Evolutionary conservation across 768 basidiomycete species (phyloP).

Genomic region (Lactarius indigo): DNA sequence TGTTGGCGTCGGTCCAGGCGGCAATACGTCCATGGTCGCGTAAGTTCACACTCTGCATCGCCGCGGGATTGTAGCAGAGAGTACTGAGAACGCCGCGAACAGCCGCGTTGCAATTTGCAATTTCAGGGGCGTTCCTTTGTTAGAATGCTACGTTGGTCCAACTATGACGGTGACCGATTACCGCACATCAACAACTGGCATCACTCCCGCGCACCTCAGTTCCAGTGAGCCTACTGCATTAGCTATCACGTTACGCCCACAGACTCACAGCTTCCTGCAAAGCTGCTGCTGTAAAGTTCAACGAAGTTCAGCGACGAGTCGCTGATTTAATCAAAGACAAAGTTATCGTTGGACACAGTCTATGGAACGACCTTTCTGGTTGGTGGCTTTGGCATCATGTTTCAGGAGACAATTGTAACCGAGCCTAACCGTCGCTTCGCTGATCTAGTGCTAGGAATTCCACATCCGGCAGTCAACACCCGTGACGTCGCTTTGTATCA

Average conservation of each 20-base stretch:
- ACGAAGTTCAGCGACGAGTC: constrained; percentile 61
- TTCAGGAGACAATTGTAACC: constrained; percentile 3
- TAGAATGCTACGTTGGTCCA: constrained; percentile 65
- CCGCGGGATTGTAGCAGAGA: constrained; percentile 1
- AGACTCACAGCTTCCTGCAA: constrained; percentile 1
- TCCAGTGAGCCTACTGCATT: constrained; percentile 33
- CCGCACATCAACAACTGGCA: constrained; percentile 61
- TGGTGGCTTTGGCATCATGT: constrained; percentile 26
- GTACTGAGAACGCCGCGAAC: constrained; percentile 8
- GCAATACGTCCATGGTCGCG: constrained; percentile 81
- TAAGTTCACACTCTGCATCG: constrained; percentile 37
- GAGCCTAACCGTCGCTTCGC: constrained; percentile 20
- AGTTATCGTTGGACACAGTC: constrained; percentile 68
- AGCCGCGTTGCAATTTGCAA: constrained; percentile 43
- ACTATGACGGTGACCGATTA: constrained; percentile 70
- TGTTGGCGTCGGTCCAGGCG: constrained; percentile 79
- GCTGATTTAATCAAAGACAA: constrained; percentile 66
- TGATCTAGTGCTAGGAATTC: constrained; percentile 67
- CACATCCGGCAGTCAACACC: constrained; percentile 72
- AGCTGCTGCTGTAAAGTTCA: constrained; percentile 56
- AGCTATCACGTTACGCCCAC: neutral
- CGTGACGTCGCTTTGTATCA: constrained; percentile 80
- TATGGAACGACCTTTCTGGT: constrained; percentile 84
- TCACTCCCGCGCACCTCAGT: constrained; percentile 40
- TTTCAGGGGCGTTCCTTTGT: constrained; percentile 48